These are phyloP conservation scores for Kwoniella dendrophila DNA, from an alignment of 768 basidiomycete genomes.

Conservation along the genomic window DNA sequence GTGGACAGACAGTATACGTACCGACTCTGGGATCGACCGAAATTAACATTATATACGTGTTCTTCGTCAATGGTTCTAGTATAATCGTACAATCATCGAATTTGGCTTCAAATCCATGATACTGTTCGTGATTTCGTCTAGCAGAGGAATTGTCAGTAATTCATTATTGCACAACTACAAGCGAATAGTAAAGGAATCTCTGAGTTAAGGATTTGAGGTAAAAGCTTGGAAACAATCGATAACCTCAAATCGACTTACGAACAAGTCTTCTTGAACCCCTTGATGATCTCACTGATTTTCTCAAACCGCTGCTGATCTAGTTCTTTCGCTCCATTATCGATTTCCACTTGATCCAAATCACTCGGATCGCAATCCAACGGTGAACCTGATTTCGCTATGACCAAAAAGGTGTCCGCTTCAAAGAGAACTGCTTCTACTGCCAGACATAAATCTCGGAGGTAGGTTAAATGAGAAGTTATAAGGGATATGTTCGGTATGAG, in stretches of 20 bases:
- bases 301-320: constrained; percentile 58
- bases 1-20: constrained; percentile 53
- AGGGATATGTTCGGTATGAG: constrained; percentile 93
- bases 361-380: constrained; percentile 47
- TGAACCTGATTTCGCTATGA: constrained; percentile 68
- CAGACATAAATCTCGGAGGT: constrained; percentile 80
- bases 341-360: constrained; percentile 53
- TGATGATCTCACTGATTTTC: constrained; percentile 75
- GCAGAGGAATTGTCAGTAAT: not conserved
- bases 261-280: constrained; percentile 91
- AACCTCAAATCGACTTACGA: constrained; percentile 60
- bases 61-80: constrained; percentile 86
- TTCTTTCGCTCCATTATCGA: constrained; percentile 53
- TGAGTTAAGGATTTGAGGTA: no score
- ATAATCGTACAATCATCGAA: constrained; percentile 50
- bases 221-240: not conserved
- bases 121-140: constrained; percentile 33
- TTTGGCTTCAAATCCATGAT: constrained; percentile 50
- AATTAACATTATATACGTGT: constrained; percentile 88
- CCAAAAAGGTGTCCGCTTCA: constrained; percentile 95
- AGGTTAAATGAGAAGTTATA: constrained; percentile 80
- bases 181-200: not conserved
- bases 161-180: not conserved
- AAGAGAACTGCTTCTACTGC: constrained; percentile 95
- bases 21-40: constrained; percentile 87